Evolutionary conservation across 768 basidiomycete species (phyloP), one percentile per base, ranked within the genome.

Genomic region (Auricularia sp.): DNA sequence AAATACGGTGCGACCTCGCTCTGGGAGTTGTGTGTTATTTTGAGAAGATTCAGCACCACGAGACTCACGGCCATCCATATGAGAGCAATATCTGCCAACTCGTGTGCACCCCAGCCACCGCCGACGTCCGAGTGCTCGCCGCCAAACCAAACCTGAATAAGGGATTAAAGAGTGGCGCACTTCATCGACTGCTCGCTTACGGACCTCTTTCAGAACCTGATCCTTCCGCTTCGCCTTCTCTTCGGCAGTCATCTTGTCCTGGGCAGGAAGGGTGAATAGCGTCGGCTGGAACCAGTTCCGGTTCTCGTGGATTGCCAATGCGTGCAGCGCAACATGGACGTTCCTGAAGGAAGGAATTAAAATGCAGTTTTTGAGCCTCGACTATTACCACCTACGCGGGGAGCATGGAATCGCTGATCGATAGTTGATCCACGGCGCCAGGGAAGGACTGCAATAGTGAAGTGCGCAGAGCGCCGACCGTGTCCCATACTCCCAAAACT

Each of bases 271-370:
- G 34, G 39, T 56, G 67, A 70, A 70, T 5, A 72, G 61, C 1
- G 68, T 67, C 2, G 71, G 71, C n/a, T 64, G 39, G 66, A 71
- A 75, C 39, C 66, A 66, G 36, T 68, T 36, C 6, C 73, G 64
- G 56, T 67, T 66, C 59, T 74, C 74, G 18, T 73, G 65, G 23
- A 74, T 35, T 1, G 72, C 64, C 21, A 75, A n/a, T 4, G 70
- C 72, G 61, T 75, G 74, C n/a, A 71, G 64, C 0, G 70, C 71
- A 16, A 60, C 36, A 3, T 68, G 64, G 12, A 74, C 64, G 10
- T 59, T 65, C 7, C 56, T 59, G 18, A 29, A 29, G 34, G 14
- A 64, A 56, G 34, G 68, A 66, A 58, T 70, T 61, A 11, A 54
- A 34, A 62, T 43, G n/a, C 0, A 64, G 59, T 1, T 12, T 16